Percentiles rank a stretch among this genome's conserved stretches.
phyloP scores from a whole-genome alignment of 139 green algal genomes.

The Ettlia oleoabundans region DNA sequence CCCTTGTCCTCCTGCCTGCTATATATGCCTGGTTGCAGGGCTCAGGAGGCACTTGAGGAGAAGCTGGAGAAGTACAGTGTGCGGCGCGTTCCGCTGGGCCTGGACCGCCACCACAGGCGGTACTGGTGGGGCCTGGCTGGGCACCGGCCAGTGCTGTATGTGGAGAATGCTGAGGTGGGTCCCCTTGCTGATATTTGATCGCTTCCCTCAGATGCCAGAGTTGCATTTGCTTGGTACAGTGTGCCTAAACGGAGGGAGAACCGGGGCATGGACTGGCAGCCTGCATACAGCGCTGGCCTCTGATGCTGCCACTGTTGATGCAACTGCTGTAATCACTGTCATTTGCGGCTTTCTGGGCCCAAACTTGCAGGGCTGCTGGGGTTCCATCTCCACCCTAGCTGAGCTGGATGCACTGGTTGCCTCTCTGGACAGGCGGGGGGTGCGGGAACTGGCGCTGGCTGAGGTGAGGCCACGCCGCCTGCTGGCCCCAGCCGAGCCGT shows the following conservation, averaged over 20 bases:
- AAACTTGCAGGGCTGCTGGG: constrained; percentile 45
- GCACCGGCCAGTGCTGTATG: constrained; percentile 35
- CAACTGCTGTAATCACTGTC: no score
- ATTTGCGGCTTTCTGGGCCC: no score
- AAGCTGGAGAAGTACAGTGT: constrained; percentile 47
- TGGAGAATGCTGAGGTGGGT: constrained; percentile 43
- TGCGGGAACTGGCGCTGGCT: constrained; percentile 48
- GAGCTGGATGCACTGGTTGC: constrained; percentile 54
- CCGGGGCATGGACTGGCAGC: not conserved
- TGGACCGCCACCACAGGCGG: constrained; percentile 48
- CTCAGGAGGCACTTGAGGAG: constrained; percentile 44
- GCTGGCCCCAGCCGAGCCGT: no score
- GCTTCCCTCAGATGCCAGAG: no score
- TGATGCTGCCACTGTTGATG: not conserved
- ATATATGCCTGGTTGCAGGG: no score
- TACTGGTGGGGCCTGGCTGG: constrained; percentile 65
- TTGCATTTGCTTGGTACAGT: not conserved
- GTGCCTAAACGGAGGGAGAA: no score
- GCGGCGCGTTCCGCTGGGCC: constrained; percentile 48
- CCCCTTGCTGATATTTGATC: not conserved
- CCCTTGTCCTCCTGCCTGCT: no score
- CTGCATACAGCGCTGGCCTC: not conserved
- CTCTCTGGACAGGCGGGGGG: constrained; percentile 52
- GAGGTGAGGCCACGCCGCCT: constrained; percentile 15
- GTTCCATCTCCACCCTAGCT: not conserved